Evolutionary conservation across 73 alveolate species (phyloP).

Genomic region (Tetrahymena elliotti): DNA sequence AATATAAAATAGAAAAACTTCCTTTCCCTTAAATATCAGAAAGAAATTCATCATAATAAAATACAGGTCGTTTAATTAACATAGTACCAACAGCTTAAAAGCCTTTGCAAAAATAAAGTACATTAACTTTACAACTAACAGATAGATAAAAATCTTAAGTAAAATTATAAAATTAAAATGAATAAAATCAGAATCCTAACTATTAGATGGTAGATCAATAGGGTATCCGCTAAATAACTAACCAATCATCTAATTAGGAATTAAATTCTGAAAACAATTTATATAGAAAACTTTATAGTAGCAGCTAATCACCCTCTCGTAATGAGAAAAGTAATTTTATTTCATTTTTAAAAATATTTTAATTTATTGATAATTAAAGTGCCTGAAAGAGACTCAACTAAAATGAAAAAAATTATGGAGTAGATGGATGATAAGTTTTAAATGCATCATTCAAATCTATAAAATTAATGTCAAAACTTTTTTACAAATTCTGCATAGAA

Average conservation of each 20-base stretch:
- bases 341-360: neutral
- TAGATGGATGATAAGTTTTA: neutral
- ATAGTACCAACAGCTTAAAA: neutral
- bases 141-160: neutral
- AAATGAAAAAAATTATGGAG: neutral
- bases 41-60: neutral
- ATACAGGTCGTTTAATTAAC: neutral
- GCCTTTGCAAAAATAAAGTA: neutral
- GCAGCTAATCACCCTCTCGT: neutral
- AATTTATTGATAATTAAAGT: neutral
- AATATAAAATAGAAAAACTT: neutral
- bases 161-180: neutral
- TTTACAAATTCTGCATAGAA: neutral
- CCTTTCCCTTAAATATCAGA: neutral
- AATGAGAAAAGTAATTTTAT: neutral
- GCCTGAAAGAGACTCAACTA: neutral
- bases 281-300: neutral
- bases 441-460: neutral
- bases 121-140: neutral
- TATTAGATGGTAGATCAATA: neutral
- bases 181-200: neutral
- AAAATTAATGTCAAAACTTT: neutral
- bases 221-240: neutral
- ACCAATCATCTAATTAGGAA: neutral
- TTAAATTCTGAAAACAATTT: neutral